These are phyloP conservation scores for Pythium grandisporangium DNA, from an alignment of 352 stramenopile genomes.

Conservation along the genomic window DNA sequence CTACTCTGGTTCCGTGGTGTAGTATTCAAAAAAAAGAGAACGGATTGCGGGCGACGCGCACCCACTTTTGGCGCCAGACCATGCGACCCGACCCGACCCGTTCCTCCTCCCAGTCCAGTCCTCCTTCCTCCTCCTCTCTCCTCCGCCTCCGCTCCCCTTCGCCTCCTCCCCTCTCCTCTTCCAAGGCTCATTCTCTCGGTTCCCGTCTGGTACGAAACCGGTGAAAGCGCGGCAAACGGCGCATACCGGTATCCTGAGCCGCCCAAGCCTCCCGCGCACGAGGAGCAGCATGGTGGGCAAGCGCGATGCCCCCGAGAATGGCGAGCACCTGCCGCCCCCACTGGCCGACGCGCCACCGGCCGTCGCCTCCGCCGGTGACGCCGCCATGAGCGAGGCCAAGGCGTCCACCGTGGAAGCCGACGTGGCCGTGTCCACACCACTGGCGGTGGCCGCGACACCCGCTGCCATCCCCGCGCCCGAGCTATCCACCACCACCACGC, in stretches of 20 bases:
- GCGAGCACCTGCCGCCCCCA: slow-evolving; percentile 5
- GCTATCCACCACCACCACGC: too few relatives aligned
- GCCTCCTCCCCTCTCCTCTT: background rate
- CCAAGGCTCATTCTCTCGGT: too few relatives aligned
- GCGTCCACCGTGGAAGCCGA: too few relatives aligned
- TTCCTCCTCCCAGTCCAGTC: slow-evolving; percentile 2
- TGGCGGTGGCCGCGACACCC: background rate
- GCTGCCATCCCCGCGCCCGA: background rate
- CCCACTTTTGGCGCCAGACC: too few relatives aligned
- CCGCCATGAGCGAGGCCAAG: slow-evolving; percentile 2
- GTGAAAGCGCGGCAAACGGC: slow-evolving; percentile 2
- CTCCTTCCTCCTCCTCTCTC: background rate
- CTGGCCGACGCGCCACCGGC: background rate
- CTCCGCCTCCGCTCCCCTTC: too few relatives aligned
- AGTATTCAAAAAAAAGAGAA: too few relatives aligned
- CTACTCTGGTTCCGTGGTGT: too few relatives aligned
- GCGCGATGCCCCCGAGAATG: slow-evolving; percentile 7
- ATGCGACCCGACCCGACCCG: background rate
- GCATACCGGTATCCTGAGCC: slow-evolving; percentile 19
- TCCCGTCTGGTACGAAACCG: slow-evolving; percentile 15
- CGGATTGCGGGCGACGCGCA: too few relatives aligned
- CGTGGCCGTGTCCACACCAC: background rate
- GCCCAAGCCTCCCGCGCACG: too few relatives aligned
- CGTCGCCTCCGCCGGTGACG: slow-evolving; percentile 1
- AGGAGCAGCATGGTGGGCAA: slow-evolving; percentile 22